These are phyloP conservation scores for Lactuca sativa DNA, from an alignment of 129 eudicot genomes.

Conservation along the genomic window DNA sequence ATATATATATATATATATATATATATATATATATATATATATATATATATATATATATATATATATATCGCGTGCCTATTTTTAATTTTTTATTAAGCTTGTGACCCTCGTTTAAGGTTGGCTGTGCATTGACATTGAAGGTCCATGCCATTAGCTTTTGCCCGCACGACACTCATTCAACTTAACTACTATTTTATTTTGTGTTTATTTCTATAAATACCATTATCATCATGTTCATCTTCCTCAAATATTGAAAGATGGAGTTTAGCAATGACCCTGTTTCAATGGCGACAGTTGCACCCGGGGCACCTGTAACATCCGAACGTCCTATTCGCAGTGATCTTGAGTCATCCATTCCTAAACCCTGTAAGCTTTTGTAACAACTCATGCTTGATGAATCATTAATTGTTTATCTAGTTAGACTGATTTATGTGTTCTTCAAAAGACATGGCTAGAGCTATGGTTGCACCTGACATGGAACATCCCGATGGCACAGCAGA, in stretches of 20 bases:
- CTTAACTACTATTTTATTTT: too few relatives aligned
- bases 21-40: too few relatives aligned
- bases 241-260: background rate
- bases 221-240: background rate
- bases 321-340: slow-evolving; percentile 43
- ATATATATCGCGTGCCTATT: too few relatives aligned
- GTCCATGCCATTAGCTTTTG: too few relatives aligned
- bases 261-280: background rate
- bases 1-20: too few relatives aligned
- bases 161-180: too few relatives aligned
- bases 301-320: slow-evolving; percentile 39
- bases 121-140: too few relatives aligned
- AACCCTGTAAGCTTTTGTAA: slow-evolving; percentile 47
- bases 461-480: slow-evolving; percentile 42
- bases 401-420: too few relatives aligned
- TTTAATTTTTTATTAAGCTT: too few relatives aligned
- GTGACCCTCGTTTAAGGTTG: too few relatives aligned
- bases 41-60: too few relatives aligned
- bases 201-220: background rate
- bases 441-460: slow-evolving; percentile 47
- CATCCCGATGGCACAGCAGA: slow-evolving; percentile 46
- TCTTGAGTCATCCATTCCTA: slow-evolving; percentile 50
- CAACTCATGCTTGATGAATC: background rate
- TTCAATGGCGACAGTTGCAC: slow-evolving; percentile 39
- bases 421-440: background rate